Evolutionary conservation across 2,329 filamentous ascomycete species (phyloP), one percentile per base, ranked within the genome.

Genomic region (Colletotrichum destructivum): DNA sequence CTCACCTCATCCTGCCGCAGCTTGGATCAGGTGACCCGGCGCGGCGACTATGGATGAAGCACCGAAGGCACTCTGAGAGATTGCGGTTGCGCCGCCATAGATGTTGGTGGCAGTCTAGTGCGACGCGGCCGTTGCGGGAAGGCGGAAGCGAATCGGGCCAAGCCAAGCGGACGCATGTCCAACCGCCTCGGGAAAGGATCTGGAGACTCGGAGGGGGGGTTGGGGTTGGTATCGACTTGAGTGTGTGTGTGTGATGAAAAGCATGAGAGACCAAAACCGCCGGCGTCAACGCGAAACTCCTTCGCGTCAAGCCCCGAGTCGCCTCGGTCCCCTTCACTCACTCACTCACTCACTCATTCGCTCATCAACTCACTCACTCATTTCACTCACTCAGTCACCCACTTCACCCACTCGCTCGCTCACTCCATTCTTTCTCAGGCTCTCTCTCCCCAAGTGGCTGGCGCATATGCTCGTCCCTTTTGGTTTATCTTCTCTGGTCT

Each of bases 1-100:
- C 65, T 71, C 69, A 63, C 65, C 65, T 69, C 69, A 63, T 42
- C 54, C 65, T 63, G 65, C 59, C 65, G 46, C 59, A 60, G 23
- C 59, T 54, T 59, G 44, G n/a, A 42, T 69, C 69, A 63, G 49
- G 40, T 63, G 69, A 71, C 69, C 18, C 46, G 18, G 63, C 55
- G 60, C 55, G 44, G 47, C 26, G 23, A 47, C 4, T 23, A 79
- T 54, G 73, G 66, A 75, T 18, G 2, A 74, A 66, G 46, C 23
- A 42, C 35, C 21, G 21, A 26, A 40, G 44, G 18, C 46, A 35
- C 59, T 6, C 7, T 16, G 46, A 2, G 11, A 38, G 26, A 40
- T 38, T 21, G 26, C 31, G 13, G n/a, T 51, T 16, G 38, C 35
- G 35, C 61, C 60, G 44, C 49, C 12, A 26, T 26, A 26, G 26